A percentile compares a stretch with the other conserved stretches of the same genome.
phyloP scores from a whole-genome alignment of 164 flowering plant genomes.

The Chimonanthus praecox region DNA sequence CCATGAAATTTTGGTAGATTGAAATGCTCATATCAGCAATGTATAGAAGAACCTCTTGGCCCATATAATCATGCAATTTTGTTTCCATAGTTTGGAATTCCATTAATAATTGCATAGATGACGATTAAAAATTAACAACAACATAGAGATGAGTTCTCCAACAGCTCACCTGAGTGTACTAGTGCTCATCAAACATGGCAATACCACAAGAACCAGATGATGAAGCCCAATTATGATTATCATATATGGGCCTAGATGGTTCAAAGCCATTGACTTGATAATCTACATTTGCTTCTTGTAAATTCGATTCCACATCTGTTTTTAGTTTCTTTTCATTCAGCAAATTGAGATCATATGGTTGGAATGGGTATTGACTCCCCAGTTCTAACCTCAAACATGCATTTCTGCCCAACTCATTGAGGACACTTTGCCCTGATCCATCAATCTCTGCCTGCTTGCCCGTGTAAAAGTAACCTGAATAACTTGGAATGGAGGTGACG shows the following conservation, averaged over 20 bases:
- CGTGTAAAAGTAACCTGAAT: conserved; percentile 34
- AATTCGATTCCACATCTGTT: conserved; percentile 32
- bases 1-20: too few species aligned
- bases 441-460: conserved; percentile 43
- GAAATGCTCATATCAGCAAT: too few species aligned
- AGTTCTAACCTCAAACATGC: conserved; percentile 44
- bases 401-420: conserved; percentile 37
- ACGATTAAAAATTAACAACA: background rate
- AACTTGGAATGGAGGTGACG: conserved; percentile 39
- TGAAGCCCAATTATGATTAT: conserved; percentile 40
- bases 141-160: background rate
- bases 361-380: conserved; percentile 43
- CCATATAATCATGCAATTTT: too few species aligned
- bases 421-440: conserved; percentile 28
- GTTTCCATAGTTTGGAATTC: background rate
- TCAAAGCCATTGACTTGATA: conserved; percentile 45
- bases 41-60: too few species aligned
- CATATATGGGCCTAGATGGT: conserved; percentile 35
- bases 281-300: conserved; percentile 32
- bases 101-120: background rate
- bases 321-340: conserved; percentile 31
- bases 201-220: conserved; percentile 36
- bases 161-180: conserved; percentile 37
- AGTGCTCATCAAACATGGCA: conserved; percentile 37
- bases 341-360: conserved; percentile 31